phyloP scores from a whole-genome alignment of 805 yeast genomes.

The Metschnikowia borealis region DNA sequence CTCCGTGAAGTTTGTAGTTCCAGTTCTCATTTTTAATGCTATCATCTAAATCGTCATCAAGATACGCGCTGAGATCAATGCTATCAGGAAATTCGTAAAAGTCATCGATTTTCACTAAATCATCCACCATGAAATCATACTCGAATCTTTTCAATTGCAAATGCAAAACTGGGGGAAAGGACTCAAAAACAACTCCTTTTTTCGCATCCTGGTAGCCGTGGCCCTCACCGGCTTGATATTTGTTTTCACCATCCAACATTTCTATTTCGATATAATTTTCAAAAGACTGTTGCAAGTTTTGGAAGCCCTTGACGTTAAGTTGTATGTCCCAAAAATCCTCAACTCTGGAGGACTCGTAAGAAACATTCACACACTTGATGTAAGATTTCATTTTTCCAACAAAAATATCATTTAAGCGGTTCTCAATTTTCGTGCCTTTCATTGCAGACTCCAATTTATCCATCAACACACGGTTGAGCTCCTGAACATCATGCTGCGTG shows the following conservation, averaged over 20 bases:
- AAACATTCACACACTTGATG: slow-evolving; percentile 87
- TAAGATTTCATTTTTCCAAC: slow-evolving; percentile 97
- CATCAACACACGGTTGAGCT: slow-evolving; percentile 90
- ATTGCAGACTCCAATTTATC: slow-evolving; percentile 85
- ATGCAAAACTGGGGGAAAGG: slow-evolving; percentile 90
- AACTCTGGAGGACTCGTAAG: slow-evolving; percentile 83
- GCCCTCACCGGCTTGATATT: slow-evolving; percentile 83
- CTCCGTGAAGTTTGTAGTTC: slow-evolving; percentile 86
- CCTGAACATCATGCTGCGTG: slow-evolving; percentile 98
- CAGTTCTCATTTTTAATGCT: slow-evolving; percentile 52
- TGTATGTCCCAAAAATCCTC: slow-evolving; percentile 99
- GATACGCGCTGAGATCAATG: slow-evolving; percentile 74
- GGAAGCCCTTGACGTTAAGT: slow-evolving; percentile 82
- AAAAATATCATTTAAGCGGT: slow-evolving; percentile 65
- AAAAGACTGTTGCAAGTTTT: slow-evolving; percentile 69
- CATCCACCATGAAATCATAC: slow-evolving; percentile 86
- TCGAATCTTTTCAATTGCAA: slow-evolving; percentile 92
- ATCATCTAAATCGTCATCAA: slow-evolving; percentile 53
- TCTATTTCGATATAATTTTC: slow-evolving; percentile 85
- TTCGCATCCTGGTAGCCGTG: slow-evolving; percentile 92
- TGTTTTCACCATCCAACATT: slow-evolving; percentile 88
- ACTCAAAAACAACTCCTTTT: slow-evolving; percentile 89
- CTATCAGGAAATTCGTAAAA: slow-evolving; percentile 82
- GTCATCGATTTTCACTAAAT: slow-evolving; percentile 87
- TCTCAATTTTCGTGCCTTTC: slow-evolving; percentile 75